Conservation (phyloP, 2,329 filamentous ascomycete species). For the Colletotrichum filicis region DNA sequence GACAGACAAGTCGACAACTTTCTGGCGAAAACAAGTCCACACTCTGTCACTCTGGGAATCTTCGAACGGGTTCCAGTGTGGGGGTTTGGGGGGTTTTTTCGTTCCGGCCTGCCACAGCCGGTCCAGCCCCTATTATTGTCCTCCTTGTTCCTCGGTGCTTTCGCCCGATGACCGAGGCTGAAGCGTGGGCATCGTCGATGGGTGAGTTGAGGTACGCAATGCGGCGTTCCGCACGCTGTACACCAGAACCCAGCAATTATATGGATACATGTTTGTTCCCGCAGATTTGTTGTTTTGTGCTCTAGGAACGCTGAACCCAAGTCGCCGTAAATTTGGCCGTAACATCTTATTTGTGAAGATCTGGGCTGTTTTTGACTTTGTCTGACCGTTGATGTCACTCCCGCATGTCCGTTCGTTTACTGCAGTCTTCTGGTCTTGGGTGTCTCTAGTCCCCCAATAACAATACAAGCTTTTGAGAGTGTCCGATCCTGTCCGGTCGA, state of each 20-base stretch:
- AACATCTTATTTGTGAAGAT: not conserved
- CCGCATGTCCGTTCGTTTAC: not conserved
- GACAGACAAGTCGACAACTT: not conserved
- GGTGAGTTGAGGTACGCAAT: too few species aligned
- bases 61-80: conserved; percentile 9
- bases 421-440: not conserved
- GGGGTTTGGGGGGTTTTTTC: not conserved
- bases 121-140: not conserved
- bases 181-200: not conserved
- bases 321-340: not conserved
- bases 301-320: not conserved
- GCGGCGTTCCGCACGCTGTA: too few species aligned
- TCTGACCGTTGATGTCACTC: not conserved
- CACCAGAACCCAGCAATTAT: not conserved
- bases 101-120: conserved; percentile 1
- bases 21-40: not conserved
- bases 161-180: conserved; percentile 21
- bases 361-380: conserved; percentile 5
- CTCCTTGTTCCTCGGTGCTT: not conserved
- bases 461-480: not conserved
- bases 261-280: not conserved
- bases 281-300: not conserved
- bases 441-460: not conserved
- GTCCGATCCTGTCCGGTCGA: not conserved
- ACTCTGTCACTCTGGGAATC: too few species aligned